These are phyloP conservation scores for Alternaria atra DNA, from an alignment of 2,329 filamentous ascomycete species.

Conservation along the genomic window DNA sequence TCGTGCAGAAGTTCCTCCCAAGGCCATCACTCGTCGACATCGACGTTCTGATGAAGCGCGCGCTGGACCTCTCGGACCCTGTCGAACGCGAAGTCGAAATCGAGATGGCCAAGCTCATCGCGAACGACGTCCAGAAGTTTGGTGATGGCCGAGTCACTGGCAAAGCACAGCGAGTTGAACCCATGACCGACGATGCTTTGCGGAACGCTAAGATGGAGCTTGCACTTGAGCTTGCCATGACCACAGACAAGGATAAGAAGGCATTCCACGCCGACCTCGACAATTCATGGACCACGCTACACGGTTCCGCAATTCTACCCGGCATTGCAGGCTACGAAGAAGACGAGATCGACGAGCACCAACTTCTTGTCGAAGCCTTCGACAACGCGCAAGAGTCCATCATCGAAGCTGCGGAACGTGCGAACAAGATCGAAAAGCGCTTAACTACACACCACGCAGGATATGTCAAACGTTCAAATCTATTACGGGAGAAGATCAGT, in stretches of 20 bases:
- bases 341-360: constrained; percentile 74
- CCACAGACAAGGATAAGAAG: constrained; percentile 60
- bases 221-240: constrained; percentile 69
- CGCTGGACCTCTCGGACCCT: constrained; percentile 68
- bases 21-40: constrained; percentile 79
- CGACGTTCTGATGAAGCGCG: constrained; percentile 70
- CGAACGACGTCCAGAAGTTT: constrained; percentile 82
- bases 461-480: constrained; percentile 86
- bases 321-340: constrained; percentile 83
- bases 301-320: constrained; percentile 66
- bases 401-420: constrained; percentile 76
- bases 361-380: constrained; percentile 75
- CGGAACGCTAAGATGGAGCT: constrained; percentile 80
- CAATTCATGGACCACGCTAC: constrained; percentile 61
- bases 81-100: constrained; percentile 74
- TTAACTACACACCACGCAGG: constrained; percentile 86
- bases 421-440: constrained; percentile 92
- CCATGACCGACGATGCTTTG: constrained; percentile 75
- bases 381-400: constrained; percentile 78
- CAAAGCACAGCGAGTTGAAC: constrained; percentile 66
- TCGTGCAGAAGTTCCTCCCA: constrained; percentile 86
- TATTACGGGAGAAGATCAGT: constrained; percentile 78
- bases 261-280: constrained; percentile 55
- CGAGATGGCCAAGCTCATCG: constrained; percentile 82
- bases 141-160: constrained; percentile 72